Evolutionary conservation across 176 grass and related monocot species (phyloP), one percentile per base, ranked within the genome.

Genomic region (Aegilops bicornis): DNA sequence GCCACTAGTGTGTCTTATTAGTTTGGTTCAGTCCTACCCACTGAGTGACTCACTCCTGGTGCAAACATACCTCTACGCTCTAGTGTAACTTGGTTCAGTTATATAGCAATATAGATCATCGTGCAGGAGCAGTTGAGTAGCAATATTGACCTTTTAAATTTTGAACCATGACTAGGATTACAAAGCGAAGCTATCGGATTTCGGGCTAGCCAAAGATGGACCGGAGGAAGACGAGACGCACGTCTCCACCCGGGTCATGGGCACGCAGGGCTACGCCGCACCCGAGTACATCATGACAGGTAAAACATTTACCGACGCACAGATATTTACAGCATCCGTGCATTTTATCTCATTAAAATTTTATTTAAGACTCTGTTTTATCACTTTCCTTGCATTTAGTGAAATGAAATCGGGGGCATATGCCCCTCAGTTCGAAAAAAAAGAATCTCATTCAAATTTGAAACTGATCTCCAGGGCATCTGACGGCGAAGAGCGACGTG

Each of bases 211-310:
- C 15, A 99, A 94, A 74, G 97, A 99, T 60, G 97, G 97, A 0
- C 97, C 97, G 0, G 82, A 88, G 8, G 97, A 90, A 8, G 97
- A 96, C 10, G 97, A 96, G 64, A 94, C 92, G 14, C 97, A 99
- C 35, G 91, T 99, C 40, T 99, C 97, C 17, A 96, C 94, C 0
- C 81, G 94, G 8, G 90, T 99, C 27, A 99, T 99, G 97, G 97
- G 97, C 45, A 99, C 97, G 5, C 94, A 96, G n/a, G 97, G 97
- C 1, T 99, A 99, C 29, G 90, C 97, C 20, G 97, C 94, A 35
- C 97, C 97, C 0, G 97, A 99, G 86, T 99, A 99, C 89, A 99
- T 99, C 77, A 88, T 99, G 94, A 99, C 97, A 2, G 95, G 95
- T 89, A 72, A 48, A 75, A 52, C 2, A 0, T 32, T 24, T 36